A percentile compares a stretch with the other conserved stretches of the same genome.
Conservation (phyloP, 306 rosid species). For the Carpinus viminea region DNA sequence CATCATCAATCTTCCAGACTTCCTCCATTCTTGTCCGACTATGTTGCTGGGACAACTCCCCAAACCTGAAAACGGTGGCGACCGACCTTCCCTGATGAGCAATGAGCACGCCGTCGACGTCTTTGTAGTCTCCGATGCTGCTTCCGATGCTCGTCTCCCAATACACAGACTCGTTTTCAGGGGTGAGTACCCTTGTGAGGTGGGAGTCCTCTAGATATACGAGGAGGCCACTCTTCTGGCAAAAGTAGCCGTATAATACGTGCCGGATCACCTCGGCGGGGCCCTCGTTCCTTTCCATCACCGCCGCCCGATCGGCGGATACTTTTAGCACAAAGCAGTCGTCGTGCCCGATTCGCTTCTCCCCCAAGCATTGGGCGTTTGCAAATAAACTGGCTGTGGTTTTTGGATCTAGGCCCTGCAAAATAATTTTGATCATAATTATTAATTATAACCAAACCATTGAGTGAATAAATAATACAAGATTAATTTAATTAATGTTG, state of each 20-base stretch:
- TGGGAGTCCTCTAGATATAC: conserved; percentile 91
- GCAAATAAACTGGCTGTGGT: conserved; percentile 80
- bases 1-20: conserved; percentile 87
- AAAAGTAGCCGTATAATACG: conserved; percentile 81
- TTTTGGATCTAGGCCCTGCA: conserved; percentile 90
- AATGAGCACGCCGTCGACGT: conserved; percentile 69
- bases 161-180: conserved; percentile 59
- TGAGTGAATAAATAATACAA: background rate
- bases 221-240: conserved; percentile 92
- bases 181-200: conserved; percentile 73
- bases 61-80: conserved; percentile 83
- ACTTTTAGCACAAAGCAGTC: conserved; percentile 90
- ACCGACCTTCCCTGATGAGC: conserved; percentile 92
- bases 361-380: conserved; percentile 95
- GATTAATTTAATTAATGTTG: too few relatives aligned
- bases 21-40: conserved; percentile 92
- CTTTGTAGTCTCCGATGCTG: conserved; percentile 78
- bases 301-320: conserved; percentile 73
- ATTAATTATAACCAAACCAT: background rate
- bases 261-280: conserved; percentile 91
- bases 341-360: conserved; percentile 68
- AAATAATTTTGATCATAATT: background rate
- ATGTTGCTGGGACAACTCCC: conserved; percentile 75
- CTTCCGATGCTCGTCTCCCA: conserved; percentile 99
- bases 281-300: conserved; percentile 83